Evolutionary conservation across 2,329 filamentous ascomycete genomes (phyloP).

Genomic region (Cercospora zeae-maydis): DNA sequence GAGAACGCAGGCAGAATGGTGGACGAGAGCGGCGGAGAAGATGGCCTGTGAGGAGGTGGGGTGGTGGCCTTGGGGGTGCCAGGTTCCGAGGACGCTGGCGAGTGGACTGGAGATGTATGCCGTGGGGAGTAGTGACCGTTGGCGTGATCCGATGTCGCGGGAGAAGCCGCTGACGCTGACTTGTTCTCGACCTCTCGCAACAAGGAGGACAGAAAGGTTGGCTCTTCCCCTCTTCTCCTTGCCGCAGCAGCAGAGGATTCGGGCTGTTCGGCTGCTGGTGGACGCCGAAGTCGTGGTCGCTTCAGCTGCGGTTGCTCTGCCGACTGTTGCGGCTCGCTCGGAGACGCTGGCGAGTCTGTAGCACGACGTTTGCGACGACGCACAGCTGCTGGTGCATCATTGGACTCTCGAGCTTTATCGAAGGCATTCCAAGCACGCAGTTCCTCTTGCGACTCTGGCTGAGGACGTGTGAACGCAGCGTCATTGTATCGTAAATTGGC

Average conservation of each 20-base stretch:
- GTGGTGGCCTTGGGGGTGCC: constrained; percentile 65
- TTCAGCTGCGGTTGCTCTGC: constrained; percentile 71
- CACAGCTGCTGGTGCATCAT: constrained; percentile 41
- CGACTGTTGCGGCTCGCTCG: constrained; percentile 57
- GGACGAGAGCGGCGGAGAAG: constrained; percentile 67
- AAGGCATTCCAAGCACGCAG: constrained; percentile 84
- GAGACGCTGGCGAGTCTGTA: constrained; percentile 67
- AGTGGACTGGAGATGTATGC: constrained; percentile 63
- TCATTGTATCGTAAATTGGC: constrained; percentile 48
- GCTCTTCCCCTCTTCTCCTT: constrained; percentile 48
- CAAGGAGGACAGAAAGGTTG: constrained; percentile 81
- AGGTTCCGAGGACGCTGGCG: constrained; percentile 61
- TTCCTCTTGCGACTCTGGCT: constrained; percentile 74
- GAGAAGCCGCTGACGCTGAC: constrained; percentile 37
- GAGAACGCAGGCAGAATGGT: constrained; percentile 71
- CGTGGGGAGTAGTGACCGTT: constrained; percentile 39
- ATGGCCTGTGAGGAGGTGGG: constrained; percentile 64
- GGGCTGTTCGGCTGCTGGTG: constrained; percentile 45
- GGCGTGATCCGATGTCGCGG: constrained; percentile 33
- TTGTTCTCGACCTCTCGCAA: constrained; percentile 78
- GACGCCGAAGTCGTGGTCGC: constrained; percentile 59
- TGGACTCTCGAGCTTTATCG: constrained; percentile 73
- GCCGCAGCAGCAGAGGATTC: constrained; percentile 36
- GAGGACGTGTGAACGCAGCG: constrained; percentile 37
- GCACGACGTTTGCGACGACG: constrained; percentile 69